These are phyloP conservation scores for Penicillium sp. DNA, from an alignment of 2,329 filamentous ascomycete genomes.

Conservation along the genomic window DNA sequence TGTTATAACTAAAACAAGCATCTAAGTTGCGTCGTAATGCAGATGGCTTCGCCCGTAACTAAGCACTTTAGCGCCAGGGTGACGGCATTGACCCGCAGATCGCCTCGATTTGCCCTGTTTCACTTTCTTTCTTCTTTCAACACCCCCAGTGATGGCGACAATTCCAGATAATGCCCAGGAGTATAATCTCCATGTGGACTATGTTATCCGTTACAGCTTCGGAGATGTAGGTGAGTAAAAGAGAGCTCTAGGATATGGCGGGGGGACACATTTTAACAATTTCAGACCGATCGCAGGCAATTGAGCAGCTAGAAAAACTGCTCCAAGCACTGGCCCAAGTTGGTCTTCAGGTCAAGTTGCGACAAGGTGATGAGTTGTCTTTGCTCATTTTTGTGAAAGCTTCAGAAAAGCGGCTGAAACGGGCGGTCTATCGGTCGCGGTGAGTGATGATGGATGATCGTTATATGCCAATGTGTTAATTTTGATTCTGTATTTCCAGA, in stretches of 20 bases:
- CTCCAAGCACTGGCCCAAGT: constrained; percentile 72
- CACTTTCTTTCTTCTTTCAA: constrained; percentile 8
- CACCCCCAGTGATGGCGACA: constrained; percentile 29
- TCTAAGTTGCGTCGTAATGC: not conserved
- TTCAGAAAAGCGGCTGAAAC: constrained; percentile 71
- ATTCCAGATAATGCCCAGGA: constrained; percentile 34
- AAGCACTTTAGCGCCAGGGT: constrained; percentile 16
- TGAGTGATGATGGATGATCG: constrained; percentile 32
- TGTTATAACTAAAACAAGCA: not conserved
- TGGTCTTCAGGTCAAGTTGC: constrained; percentile 83
- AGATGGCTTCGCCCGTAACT: not conserved
- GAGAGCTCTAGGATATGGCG: not conserved
- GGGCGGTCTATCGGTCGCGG: constrained; percentile 82
- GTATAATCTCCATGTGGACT: constrained; percentile 75
- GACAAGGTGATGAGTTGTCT: constrained; percentile 72
- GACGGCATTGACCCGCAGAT: constrained; percentile 21
- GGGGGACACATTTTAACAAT: constrained; percentile 1
- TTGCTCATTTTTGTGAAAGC: constrained; percentile 84
- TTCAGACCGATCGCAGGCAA: constrained; percentile 67
- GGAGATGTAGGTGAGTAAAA: constrained; percentile 59
- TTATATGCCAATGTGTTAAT: not conserved
- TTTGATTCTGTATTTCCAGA: constrained; percentile 45
- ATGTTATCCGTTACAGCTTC: constrained; percentile 79
- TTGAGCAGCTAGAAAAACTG: constrained; percentile 74
- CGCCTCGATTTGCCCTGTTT: constrained; percentile 5